phyloP scores from a whole-genome alignment of 2,329 filamentous ascomycete species.

The Ceratocystis diversiconidia region DNA sequence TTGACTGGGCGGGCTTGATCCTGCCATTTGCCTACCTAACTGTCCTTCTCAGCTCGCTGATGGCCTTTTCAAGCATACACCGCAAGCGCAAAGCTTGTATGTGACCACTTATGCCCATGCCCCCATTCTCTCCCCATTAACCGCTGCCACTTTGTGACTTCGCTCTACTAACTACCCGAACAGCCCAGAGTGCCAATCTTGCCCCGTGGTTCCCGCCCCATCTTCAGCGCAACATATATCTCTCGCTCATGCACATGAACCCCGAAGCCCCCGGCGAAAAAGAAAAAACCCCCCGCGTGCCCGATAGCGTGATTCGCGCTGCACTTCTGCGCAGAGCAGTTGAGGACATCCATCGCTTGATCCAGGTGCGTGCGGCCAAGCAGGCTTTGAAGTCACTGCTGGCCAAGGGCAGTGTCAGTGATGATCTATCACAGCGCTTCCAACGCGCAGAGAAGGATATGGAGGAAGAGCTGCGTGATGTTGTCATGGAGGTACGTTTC shows the following conservation, averaged over 20 bases:
- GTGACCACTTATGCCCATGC: slow-evolving; percentile 24
- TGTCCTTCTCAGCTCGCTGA: slow-evolving; percentile 74
- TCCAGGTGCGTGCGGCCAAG: slow-evolving; percentile 79
- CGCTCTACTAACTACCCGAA: slow-evolving; percentile 4
- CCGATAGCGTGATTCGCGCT: slow-evolving; percentile 74
- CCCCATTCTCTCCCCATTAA: neutral
- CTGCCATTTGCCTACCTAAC: slow-evolving; percentile 81
- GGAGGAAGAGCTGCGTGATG: slow-evolving; percentile 87
- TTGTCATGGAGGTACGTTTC: slow-evolving; percentile 66
- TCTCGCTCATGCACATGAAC: slow-evolving; percentile 73
- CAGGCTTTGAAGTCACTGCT: slow-evolving; percentile 70
- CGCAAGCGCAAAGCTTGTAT: slow-evolving; percentile 76
- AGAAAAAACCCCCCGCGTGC: slow-evolving; percentile 56
- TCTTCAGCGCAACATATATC: slow-evolving; percentile 84
- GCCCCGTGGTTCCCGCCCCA: slow-evolving; percentile 91
- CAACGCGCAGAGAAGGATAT: slow-evolving; percentile 90
- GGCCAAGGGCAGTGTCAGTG: slow-evolving; percentile 82
- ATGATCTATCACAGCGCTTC: slow-evolving; percentile 92
- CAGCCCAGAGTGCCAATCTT: slow-evolving; percentile 67
- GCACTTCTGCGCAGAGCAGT: slow-evolving; percentile 78
- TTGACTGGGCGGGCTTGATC: slow-evolving; percentile 72
- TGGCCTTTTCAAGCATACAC: slow-evolving; percentile 86
- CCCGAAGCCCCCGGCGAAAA: slow-evolving; percentile 50
- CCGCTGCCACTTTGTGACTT: slow-evolving; percentile 15
- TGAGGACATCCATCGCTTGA: slow-evolving; percentile 84